Percentiles rank a stretch among this genome's conserved stretches.
These are phyloP conservation scores for Arthrobotrys pseudoclavata DNA, from an alignment of 2,329 filamentous ascomycete genomes.

Conservation along the genomic window DNA sequence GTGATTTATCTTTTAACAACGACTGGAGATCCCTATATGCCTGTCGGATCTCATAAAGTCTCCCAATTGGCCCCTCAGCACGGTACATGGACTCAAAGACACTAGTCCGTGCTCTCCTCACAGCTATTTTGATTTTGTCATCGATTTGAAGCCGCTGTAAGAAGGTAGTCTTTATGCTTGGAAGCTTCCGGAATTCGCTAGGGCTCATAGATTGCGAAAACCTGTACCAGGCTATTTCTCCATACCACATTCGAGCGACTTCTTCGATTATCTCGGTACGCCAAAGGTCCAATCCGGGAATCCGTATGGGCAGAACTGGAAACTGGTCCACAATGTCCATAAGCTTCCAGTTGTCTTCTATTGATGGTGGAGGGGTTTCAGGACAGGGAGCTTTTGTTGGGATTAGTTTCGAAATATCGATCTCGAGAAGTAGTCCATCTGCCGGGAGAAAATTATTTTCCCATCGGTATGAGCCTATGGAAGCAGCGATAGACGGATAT, in stretches of 20 bases:
- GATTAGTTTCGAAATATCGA: conserved; percentile 27
- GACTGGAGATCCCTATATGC: conserved; percentile 23
- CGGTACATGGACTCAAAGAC: conserved; percentile 34
- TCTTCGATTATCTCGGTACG: conserved; percentile 9
- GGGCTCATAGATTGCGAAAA: conserved; percentile 21
- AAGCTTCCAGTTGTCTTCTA: conserved; percentile 1
- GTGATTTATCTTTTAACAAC: neutral
- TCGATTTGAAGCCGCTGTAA: conserved; percentile 8
- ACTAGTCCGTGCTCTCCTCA: conserved; percentile 9
- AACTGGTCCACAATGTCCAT: conserved; percentile 27
- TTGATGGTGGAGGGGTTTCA: neutral
- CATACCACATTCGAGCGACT: conserved; percentile 44
- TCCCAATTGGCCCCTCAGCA: neutral
- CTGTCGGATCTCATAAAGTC: conserved; percentile 35
- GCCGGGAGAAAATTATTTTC: conserved; percentile 1
- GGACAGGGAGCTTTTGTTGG: conserved; percentile 3
- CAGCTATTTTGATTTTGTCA: conserved; percentile 3
- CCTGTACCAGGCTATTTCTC: conserved; percentile 40
- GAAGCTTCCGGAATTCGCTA: neutral
- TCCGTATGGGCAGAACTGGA: conserved; percentile 6
- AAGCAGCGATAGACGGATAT: conserved; percentile 17
- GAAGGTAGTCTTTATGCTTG: conserved; percentile 23
- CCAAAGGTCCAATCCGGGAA: conserved; percentile 42
- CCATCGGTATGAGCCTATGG: conserved; percentile 13
- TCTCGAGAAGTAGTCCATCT: conserved; percentile 23